Evolutionary conservation across 768 basidiomycete species (phyloP).

Genomic region (Russula brevipes): DNA sequence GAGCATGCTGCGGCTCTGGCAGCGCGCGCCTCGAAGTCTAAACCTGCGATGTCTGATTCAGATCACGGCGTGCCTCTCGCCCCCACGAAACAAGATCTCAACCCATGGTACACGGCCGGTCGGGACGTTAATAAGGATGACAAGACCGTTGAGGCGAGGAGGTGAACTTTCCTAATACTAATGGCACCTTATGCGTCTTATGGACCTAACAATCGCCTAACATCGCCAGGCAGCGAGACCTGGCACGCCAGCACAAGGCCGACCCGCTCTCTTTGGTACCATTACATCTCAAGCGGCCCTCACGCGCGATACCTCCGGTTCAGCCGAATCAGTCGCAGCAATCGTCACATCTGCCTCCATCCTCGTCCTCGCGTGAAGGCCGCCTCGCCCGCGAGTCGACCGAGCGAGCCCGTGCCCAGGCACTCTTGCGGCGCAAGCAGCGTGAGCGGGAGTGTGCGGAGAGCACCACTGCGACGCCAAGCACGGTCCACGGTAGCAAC

Average conservation of each 20-base stretch:
- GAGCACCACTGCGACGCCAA: constrained; percentile 64
- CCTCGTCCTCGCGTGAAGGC: constrained; percentile 37
- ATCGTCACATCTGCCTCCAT: constrained; percentile 22
- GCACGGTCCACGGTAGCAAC: constrained; percentile 48
- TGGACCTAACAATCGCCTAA: not conserved
- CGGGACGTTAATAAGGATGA: constrained; percentile 22
- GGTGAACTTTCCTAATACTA: constrained; percentile 21
- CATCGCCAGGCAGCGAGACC: constrained; percentile 51
- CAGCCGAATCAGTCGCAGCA: constrained; percentile 14
- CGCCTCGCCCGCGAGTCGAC: constrained; percentile 68
- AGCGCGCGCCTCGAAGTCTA: constrained; percentile 42
- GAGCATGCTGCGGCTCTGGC: constrained; percentile 46
- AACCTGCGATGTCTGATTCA: constrained; percentile 36
- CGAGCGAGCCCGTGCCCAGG: constrained; percentile 71
- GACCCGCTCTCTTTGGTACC: constrained; percentile 77
- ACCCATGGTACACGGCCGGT: constrained; percentile 63
- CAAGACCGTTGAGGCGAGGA: constrained; percentile 27
- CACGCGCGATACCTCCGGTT: not conserved
- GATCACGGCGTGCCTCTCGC: constrained; percentile 73
- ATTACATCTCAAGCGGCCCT: constrained; percentile 50
- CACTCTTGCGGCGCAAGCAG: constrained; percentile 60
- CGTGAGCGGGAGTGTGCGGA: constrained; percentile 59
- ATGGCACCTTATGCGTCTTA: too few relatives aligned
- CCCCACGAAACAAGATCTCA: constrained; percentile 69
- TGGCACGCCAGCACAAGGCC: constrained; percentile 53